phyloP scores from a whole-genome alignment of 1,139 yeast genomes.

The Scheffersomyces illinoinensis region DNA sequence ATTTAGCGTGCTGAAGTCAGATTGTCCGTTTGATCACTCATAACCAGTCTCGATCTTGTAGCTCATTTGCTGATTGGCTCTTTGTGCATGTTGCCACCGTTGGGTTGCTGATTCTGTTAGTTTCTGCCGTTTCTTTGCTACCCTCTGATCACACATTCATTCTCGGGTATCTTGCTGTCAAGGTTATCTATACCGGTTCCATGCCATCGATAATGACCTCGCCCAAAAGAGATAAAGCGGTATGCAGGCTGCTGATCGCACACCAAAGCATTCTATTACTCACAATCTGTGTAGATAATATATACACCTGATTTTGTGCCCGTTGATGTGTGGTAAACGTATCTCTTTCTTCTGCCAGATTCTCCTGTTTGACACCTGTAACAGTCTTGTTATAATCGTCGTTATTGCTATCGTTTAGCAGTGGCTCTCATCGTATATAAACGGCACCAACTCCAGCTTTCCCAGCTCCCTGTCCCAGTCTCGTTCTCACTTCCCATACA shows the following conservation, averaged over 20 bases:
- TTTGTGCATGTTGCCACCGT: background rate
- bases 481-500: background rate
- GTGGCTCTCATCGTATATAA: background rate
- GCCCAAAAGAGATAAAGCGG: background rate
- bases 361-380: background rate
- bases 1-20: too few species aligned
- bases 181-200: background rate
- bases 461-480: background rate
- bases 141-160: background rate
- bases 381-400: background rate
- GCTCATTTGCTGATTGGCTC: background rate
- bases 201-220: background rate
- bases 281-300: background rate
- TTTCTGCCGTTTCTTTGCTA: background rate
- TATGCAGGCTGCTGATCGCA: background rate
- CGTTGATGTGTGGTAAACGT: background rate
- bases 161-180: background rate
- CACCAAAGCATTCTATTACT: background rate
- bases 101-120: background rate
- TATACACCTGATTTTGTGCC: background rate
- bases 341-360: background rate
- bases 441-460: background rate
- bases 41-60: too few species aligned
- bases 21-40: too few species aligned
- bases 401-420: background rate